phyloP scores from a whole-genome alignment of 129 eudicot species.

The Centella asiatica region DNA sequence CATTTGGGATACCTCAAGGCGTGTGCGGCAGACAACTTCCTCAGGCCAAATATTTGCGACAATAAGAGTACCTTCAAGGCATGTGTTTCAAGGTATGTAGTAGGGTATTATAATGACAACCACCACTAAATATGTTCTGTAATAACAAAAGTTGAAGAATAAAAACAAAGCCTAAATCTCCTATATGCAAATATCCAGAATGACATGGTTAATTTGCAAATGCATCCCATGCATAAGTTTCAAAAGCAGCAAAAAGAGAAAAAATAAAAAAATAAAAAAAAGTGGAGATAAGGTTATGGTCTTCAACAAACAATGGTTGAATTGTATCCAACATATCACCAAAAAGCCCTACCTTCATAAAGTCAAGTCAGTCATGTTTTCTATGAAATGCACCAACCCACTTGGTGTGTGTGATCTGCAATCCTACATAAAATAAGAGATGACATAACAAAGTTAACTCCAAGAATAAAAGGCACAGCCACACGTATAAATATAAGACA shows the following conservation, averaged over 20 bases:
- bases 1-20: no score
- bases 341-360: slow-evolving; percentile 64
- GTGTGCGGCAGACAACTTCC: no score
- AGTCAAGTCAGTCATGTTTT: slow-evolving; percentile 92
- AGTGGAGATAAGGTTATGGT: background rate
- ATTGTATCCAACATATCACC: background rate
- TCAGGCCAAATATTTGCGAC: no score
- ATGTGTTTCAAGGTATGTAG: no score
- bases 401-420: slow-evolving; percentile 96
- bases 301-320: background rate
- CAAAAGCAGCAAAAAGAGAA: background rate
- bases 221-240: background rate
- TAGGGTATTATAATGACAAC: background rate
- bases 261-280: background rate
- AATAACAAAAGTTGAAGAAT: background rate
- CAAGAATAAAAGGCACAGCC: no score
- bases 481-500: background rate
- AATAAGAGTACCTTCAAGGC: no score
- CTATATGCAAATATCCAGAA: background rate
- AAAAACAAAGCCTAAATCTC: background rate
- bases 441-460: background rate
- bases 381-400: slow-evolving; percentile 81
- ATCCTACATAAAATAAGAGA: slow-evolving; percentile 43
- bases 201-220: background rate
- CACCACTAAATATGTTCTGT: background rate